Percentiles rank a stretch among this genome's conserved stretches.
Evolutionary conservation across 78 protist species (phyloP).

Genomic region (Anaeramoeba flamelloides): DNA sequence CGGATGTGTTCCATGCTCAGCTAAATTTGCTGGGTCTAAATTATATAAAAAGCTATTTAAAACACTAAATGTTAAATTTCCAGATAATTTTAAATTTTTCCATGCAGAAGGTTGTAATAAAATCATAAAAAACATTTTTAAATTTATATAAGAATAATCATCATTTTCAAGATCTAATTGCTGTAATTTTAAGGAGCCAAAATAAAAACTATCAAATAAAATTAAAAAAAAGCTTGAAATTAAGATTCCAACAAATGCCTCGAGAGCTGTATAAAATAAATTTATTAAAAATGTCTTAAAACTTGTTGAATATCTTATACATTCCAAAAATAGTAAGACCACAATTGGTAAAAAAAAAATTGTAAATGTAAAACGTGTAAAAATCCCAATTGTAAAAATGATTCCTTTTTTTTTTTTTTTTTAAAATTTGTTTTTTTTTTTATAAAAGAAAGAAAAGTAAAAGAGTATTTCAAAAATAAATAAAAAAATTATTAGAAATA

Average conservation of each 20-base stretch:
- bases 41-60: not conserved
- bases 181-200: not conserved
- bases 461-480: no score
- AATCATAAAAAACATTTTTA: not conserved
- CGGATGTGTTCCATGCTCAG: not conserved
- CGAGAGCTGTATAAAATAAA: not conserved
- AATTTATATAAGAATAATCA: not conserved
- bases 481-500: no score
- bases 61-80: not conserved
- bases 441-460: no score
- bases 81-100: no score
- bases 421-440: no score
- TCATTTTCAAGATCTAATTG: not conserved
- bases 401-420: no score
- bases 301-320: not conserved
- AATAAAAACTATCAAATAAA: not conserved
- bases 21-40: not conserved
- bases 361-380: not conserved
- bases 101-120: no score
- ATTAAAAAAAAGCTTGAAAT: not conserved
- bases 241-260: not conserved
- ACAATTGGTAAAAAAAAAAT: not conserved
- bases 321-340: not conserved
- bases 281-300: not conserved
- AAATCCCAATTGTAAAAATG: not conserved